phyloP scores from a whole-genome alignment of 1,284 basidiomycete species.

The Cerrena zonata region DNA sequence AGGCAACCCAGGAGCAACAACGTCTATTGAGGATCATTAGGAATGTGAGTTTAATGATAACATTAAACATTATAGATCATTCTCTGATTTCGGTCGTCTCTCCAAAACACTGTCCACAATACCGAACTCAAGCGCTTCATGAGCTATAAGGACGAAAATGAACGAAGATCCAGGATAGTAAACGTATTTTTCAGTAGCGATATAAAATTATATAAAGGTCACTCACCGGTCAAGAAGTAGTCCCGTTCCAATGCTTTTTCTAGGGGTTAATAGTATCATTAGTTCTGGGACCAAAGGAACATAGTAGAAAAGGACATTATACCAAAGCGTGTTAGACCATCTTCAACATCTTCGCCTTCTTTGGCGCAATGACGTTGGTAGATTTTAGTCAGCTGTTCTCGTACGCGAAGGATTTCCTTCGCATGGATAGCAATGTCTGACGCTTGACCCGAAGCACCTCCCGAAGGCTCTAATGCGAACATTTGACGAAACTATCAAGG shows the following conservation, averaged over 20 bases:
- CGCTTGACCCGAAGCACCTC: conserved; percentile 88
- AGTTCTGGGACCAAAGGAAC: conserved; percentile 9
- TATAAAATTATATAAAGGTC: conserved; percentile 1
- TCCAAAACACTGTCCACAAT: conserved; percentile 87
- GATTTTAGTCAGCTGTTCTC: conserved; percentile 75
- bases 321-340: conserved; percentile 76
- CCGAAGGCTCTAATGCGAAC: conserved; percentile 72
- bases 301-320: conserved; percentile 23
- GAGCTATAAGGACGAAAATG: conserved; percentile 41
- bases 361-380: conserved; percentile 76
- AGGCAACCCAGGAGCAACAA: too few species aligned
- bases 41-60: too few species aligned
- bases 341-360: conserved; percentile 57
- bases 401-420: conserved; percentile 84
- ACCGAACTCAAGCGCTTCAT: conserved; percentile 83
- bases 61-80: conserved; percentile 16
- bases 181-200: conserved; percentile 3
- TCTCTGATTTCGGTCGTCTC: conserved; percentile 46
- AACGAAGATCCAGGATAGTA: conserved; percentile 1
- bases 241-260: conserved; percentile 86
- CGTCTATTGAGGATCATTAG: too few species aligned
- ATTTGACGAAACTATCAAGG: neutral
- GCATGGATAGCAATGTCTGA: conserved; percentile 92
- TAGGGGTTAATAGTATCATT: conserved; percentile 25
- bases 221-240: conserved; percentile 84